Percentiles rank a stretch among this genome's conserved stretches.
Conservation (phyloP, 2,329 filamentous ascomycete species). For the Fusarium neocosmosporiellum region DNA sequence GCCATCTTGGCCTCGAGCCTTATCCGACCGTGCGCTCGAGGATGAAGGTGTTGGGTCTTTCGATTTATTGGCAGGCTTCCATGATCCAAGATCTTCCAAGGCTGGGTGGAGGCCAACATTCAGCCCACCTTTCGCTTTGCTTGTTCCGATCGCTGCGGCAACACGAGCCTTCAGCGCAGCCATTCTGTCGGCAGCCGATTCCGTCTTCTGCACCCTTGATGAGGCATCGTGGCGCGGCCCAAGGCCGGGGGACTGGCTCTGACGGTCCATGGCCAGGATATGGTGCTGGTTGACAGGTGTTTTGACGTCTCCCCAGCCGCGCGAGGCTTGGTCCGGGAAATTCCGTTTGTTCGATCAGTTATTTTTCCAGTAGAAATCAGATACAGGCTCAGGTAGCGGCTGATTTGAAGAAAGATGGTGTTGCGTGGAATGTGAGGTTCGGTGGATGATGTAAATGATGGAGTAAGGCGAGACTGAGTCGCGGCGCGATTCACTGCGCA, state of each 20-base stretch:
- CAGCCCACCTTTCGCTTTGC: conserved; percentile 72
- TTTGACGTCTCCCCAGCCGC: not conserved
- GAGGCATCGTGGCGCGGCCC: conserved; percentile 66
- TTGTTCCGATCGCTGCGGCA: conserved; percentile 75
- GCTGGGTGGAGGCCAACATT: conserved; percentile 83
- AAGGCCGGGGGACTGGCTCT: conserved; percentile 62
- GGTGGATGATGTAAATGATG: conserved; percentile 27
- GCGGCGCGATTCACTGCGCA: conserved; percentile 15
- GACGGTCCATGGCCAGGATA: conserved; percentile 60
- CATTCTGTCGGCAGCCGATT: conserved; percentile 72
- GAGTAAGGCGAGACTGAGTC: conserved; percentile 17
- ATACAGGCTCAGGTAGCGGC: not conserved
- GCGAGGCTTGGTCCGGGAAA: not conserved
- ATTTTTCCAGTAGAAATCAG: not conserved
- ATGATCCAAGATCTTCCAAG: conserved; percentile 67
- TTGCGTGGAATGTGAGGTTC: conserved; percentile 2
- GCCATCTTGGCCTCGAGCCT: conserved; percentile 25
- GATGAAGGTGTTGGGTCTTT: conserved; percentile 39
- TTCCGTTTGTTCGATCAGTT: not conserved
- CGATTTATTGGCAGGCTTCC: conserved; percentile 57
- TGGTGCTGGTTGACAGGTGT: not conserved
- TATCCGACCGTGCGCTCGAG: conserved; percentile 27
- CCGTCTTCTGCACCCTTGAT: conserved; percentile 65
- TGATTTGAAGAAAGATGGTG: not conserved
- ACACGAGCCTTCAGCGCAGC: conserved; percentile 85